These are phyloP conservation scores for Aureoboletus auriporus DNA, from an alignment of 768 basidiomycete genomes.

Conservation along the genomic window DNA sequence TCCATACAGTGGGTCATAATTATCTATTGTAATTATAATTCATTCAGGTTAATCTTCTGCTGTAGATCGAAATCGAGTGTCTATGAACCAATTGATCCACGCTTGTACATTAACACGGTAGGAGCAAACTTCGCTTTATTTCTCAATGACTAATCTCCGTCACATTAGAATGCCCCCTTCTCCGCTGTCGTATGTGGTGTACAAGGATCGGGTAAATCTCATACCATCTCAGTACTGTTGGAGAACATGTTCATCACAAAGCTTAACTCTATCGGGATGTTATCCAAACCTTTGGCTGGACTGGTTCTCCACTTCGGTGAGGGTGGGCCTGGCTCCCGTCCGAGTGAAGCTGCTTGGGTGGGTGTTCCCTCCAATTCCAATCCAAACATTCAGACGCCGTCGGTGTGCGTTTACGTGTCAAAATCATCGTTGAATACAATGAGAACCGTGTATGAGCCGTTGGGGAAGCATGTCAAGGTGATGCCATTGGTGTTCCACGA, in stretches of 20 bases:
- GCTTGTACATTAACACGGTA: slow-evolving; percentile 69
- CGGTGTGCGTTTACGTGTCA: slow-evolving; percentile 49
- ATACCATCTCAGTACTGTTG: slow-evolving; percentile 62
- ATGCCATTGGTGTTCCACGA: slow-evolving; percentile 50
- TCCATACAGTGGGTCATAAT: slow-evolving; percentile 30
- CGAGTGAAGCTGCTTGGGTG: slow-evolving; percentile 63
- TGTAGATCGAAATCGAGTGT: not conserved
- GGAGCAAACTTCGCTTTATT: slow-evolving; percentile 8
- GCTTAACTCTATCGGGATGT: slow-evolving; percentile 42
- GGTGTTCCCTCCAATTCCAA: slow-evolving; percentile 31
- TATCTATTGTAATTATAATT: no score
- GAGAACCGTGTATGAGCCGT: slow-evolving; percentile 44
- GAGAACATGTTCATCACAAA: slow-evolving; percentile 64
- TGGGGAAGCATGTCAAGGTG: slow-evolving; percentile 45
- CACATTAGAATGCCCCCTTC: slow-evolving; percentile 57
- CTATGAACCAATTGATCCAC: slow-evolving; percentile 34
- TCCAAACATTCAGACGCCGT: slow-evolving; percentile 23
- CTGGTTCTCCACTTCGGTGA: slow-evolving; percentile 65
- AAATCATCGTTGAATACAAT: slow-evolving; percentile 54
- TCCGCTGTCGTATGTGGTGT: slow-evolving; percentile 69
- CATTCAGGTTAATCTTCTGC: not conserved
- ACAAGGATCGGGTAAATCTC: slow-evolving; percentile 72
- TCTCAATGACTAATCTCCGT: not conserved
- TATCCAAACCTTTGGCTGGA: slow-evolving; percentile 51
- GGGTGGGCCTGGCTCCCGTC: slow-evolving; percentile 49